phyloP scores from a whole-genome alignment of 306 rosid genomes.

The Glycyrrhiza uralensis region DNA sequence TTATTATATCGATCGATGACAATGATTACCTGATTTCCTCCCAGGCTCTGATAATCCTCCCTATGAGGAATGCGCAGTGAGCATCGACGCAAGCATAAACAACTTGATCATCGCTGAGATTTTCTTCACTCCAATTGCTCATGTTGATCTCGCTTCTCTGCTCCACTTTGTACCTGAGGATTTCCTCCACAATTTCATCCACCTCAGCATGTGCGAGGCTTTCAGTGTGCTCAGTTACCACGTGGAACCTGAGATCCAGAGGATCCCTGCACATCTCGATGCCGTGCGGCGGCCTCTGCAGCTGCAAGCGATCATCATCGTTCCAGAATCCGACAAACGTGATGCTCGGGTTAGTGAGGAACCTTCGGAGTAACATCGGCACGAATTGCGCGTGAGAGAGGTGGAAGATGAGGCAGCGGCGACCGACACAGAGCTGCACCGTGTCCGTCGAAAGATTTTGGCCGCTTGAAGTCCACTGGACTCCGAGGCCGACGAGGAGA shows the following conservation, averaged over 20 bases:
- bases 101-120: slow-evolving; percentile 30
- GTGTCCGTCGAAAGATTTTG: slow-evolving; percentile 14
- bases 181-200: slow-evolving; percentile 1
- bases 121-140: slow-evolving; percentile 20
- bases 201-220: not conserved
- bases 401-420: slow-evolving; percentile 39
- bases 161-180: not conserved
- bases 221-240: not conserved
- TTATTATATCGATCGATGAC: too few relatives aligned
- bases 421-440: slow-evolving; percentile 46
- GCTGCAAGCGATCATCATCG: slow-evolving; percentile 15
- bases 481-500: slow-evolving; percentile 48
- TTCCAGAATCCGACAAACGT: slow-evolving; percentile 44
- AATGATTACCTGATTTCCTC: too few relatives aligned
- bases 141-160: slow-evolving; percentile 6
- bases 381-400: not conserved
- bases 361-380: slow-evolving; percentile 17
- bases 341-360: not conserved
- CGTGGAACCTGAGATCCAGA: not conserved
- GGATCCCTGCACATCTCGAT: slow-evolving; percentile 11
- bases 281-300: not conserved
- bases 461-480: slow-evolving; percentile 41
- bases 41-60: slow-evolving; percentile 22
- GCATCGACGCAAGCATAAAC: slow-evolving; percentile 37
- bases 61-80: slow-evolving; percentile 36